Percentiles rank a stretch among this genome's conserved stretches.
These are phyloP conservation scores for Rubia balearica DNA, from an alignment of 305 asterid species.

Conservation along the genomic window DNA sequence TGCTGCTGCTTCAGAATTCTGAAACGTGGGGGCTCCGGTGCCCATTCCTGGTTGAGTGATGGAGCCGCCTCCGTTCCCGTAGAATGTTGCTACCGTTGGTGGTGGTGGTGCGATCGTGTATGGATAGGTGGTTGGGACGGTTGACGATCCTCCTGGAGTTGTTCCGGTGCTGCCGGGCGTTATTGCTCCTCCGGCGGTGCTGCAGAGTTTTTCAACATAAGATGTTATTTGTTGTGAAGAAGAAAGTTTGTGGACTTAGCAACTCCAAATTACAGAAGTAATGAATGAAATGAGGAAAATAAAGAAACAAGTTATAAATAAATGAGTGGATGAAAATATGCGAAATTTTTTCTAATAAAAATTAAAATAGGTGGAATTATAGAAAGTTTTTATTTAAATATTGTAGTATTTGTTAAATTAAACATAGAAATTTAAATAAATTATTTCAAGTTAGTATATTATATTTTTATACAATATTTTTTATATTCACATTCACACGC, in stretches of 20 bases:
- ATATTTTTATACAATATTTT: too few species aligned
- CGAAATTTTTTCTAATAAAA: too few species aligned
- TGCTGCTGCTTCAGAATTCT: constrained; percentile 17
- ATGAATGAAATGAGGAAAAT: too few species aligned
- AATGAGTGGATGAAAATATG: too few species aligned
- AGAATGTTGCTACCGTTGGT: constrained; percentile 9
- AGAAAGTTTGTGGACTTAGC: background rate
- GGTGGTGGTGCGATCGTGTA: constrained; percentile 20
- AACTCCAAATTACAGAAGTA: background rate
- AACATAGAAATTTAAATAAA: too few species aligned
- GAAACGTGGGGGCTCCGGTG: constrained; percentile 17
- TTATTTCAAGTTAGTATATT: too few species aligned
- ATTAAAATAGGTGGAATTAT: too few species aligned
- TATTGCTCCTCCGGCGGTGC: constrained; percentile 31
- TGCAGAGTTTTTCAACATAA: constrained; percentile 18
- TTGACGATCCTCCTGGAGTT: constrained; percentile 16
- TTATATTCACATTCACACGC: too few species aligned
- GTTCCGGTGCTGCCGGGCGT: constrained; percentile 17
- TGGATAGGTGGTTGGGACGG: constrained; percentile 21
- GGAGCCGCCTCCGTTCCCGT: constrained; percentile 31
- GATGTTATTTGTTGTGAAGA: background rate
- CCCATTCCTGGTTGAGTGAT: constrained; percentile 22
- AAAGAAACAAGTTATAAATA: too few species aligned
- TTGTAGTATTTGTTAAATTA: too few species aligned
- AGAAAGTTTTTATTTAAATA: too few species aligned